Evolutionary conservation across 352 stramenopile genomes (phyloP).

Genomic region (Phytophthora capsici): DNA sequence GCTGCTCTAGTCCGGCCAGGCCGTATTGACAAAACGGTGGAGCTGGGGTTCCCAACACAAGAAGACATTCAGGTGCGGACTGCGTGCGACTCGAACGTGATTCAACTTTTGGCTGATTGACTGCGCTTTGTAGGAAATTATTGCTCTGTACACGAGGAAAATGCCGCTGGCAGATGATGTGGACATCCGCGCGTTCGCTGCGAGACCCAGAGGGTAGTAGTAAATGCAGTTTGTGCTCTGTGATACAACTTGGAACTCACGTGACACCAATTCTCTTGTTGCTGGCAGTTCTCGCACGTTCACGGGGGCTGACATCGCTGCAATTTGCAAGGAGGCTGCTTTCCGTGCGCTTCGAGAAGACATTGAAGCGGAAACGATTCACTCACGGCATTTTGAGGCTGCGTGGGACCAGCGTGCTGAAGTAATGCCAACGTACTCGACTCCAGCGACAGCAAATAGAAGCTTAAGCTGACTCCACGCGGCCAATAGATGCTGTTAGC

Average conservation of each 20-base stretch:
- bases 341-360: constrained; percentile 78
- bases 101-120: constrained; percentile 4
- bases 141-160: constrained; percentile 62
- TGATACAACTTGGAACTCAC: neutral
- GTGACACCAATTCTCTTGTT: constrained; percentile 10
- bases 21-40: constrained; percentile 78
- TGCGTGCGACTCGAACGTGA: neutral
- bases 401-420: constrained; percentile 53
- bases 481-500: constrained; percentile 2
- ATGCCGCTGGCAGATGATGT: constrained; percentile 77
- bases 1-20: constrained; percentile 76
- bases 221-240: constrained; percentile 11
- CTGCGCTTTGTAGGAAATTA: constrained; percentile 41
- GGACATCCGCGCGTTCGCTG: constrained; percentile 49
- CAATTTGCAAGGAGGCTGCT: constrained; percentile 82
- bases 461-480: constrained; percentile 8
- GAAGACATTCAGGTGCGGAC: constrained; percentile 51
- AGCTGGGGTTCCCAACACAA: constrained; percentile 59
- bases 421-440: constrained; percentile 19
- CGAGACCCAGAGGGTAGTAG: constrained; percentile 46
- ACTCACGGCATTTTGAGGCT: constrained; percentile 50
- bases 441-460: constrained; percentile 9
- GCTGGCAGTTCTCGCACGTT: constrained; percentile 39
- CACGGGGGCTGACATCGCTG: constrained; percentile 70
- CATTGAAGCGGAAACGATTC: constrained; percentile 45